These are phyloP conservation scores for Boletus fagicola DNA, from an alignment of 768 basidiomycete species.

Conservation along the genomic window DNA sequence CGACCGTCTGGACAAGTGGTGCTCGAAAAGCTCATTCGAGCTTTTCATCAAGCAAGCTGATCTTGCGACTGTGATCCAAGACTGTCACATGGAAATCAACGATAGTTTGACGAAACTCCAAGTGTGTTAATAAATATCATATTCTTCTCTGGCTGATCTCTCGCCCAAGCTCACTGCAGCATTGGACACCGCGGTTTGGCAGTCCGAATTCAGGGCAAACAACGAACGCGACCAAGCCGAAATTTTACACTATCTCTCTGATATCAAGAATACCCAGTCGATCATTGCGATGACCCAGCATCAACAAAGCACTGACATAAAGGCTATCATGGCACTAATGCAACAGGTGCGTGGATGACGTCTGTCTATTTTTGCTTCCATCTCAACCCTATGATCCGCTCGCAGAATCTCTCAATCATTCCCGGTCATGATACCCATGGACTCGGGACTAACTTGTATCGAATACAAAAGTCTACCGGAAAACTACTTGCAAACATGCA, in stretches of 20 bases:
- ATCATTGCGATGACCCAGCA: conserved; percentile 35
- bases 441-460: conserved; percentile 48
- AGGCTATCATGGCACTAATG: conserved; percentile 47
- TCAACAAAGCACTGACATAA: conserved; percentile 37
- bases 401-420: conserved; percentile 22
- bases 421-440: conserved; percentile 36
- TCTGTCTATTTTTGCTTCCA: background rate
- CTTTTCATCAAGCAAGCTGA: conserved; percentile 47
- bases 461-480: conserved; percentile 45
- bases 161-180: conserved; percentile 42
- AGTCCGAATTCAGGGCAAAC: conserved; percentile 40
- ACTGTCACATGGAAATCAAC: conserved; percentile 44
- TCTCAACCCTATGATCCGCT: conserved; percentile 16
- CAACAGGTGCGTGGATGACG: conserved; percentile 39
- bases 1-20: conserved; percentile 45
- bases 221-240: conserved; percentile 43
- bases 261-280: conserved; percentile 41
- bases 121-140: conserved; percentile 27
- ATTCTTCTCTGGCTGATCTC: conserved; percentile 8
- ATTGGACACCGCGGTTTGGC: conserved; percentile 49
- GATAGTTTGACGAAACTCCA: conserved; percentile 49
- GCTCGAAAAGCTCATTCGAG: conserved; percentile 37
- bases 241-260: conserved; percentile 42
- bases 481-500: conserved; percentile 50
- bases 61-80: conserved; percentile 43